Evolutionary conservation across 1,284 basidiomycete genomes (phyloP).

Genomic region (Exsudoporus floridanus): DNA sequence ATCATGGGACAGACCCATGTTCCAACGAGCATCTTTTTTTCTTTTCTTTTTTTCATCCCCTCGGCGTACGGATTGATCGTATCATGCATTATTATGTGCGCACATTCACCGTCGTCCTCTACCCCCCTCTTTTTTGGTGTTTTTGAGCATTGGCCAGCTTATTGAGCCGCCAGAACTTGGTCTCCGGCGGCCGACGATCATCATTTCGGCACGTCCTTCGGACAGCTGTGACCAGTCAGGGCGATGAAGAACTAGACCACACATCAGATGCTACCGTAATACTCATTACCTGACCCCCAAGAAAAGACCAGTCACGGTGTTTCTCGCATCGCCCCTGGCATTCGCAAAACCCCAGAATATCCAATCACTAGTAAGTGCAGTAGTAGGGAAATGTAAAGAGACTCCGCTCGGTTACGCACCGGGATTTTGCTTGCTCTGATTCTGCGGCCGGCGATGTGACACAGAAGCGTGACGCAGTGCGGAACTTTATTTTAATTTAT

Average conservation of each 20-base stretch:
- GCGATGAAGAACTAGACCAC: neutral
- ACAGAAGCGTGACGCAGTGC: neutral
- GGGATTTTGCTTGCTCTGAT: neutral
- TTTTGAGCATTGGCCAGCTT: neutral
- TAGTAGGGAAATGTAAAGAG: neutral
- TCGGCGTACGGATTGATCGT: slow-evolving; percentile 11
- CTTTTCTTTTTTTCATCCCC: slow-evolving; percentile 15
- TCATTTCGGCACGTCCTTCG: neutral
- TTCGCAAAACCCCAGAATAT: neutral
- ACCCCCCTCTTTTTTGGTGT: neutral
- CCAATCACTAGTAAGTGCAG: too few species aligned
- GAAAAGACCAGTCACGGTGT: too few species aligned
- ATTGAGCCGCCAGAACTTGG: neutral
- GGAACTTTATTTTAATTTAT: neutral
- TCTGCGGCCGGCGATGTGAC: slow-evolving; percentile 3
- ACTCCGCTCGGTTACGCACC: neutral
- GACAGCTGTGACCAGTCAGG: neutral
- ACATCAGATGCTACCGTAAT: too few species aligned
- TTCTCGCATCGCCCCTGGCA: neutral
- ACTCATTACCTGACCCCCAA: neutral
- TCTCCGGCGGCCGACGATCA: slow-evolving; percentile 6
- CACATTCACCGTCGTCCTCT: slow-evolving; percentile 8
- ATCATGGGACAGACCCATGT: slow-evolving; percentile 1
- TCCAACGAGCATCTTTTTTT: slow-evolving; percentile 6
- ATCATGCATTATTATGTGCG: slow-evolving; percentile 5